phyloP scores from a whole-genome alignment of 805 yeast species.

The Starmerella potacharoeniae region DNA sequence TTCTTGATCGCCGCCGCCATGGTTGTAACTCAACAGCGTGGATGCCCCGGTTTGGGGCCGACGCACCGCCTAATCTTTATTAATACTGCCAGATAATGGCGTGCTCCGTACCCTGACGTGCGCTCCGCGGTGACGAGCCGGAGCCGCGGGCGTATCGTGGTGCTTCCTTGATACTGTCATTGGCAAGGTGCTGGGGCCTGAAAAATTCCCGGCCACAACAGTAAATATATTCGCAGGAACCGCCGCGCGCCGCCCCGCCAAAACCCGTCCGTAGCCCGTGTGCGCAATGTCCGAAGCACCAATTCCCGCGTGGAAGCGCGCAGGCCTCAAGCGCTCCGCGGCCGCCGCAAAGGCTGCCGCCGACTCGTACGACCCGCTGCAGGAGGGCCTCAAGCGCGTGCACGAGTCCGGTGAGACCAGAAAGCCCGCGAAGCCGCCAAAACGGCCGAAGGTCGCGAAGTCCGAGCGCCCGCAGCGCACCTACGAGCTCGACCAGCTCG shows the following conservation, averaged over 20 bases:
- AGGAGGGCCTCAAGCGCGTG: constrained; percentile 24
- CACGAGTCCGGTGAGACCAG: constrained; percentile 17
- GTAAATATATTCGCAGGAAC: background rate
- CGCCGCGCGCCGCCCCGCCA: background rate
- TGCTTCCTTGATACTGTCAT: background rate
- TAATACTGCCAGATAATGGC: background rate
- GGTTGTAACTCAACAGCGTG: too few relatives aligned
- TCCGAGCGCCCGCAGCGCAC: constrained; percentile 48
- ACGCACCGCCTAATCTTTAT: background rate
- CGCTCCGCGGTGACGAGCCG: background rate
- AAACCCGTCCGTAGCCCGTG: too few relatives aligned
- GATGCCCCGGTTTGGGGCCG: background rate
- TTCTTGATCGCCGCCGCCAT: constrained; percentile 10
- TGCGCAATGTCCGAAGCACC: constrained; percentile 15
- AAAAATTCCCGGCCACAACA: background rate
- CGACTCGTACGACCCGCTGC: constrained; percentile 18
- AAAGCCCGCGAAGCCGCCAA: constrained; percentile 47
- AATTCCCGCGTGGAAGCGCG: constrained; percentile 75
- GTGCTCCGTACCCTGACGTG: background rate
- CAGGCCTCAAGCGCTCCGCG: constrained; percentile 39
- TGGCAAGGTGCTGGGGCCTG: background rate
- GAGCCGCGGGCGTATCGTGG: background rate
- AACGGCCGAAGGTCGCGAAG: constrained; percentile 59
- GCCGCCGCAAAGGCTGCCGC: background rate
- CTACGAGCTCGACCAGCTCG: constrained; percentile 69